Evolutionary conservation across 768 basidiomycete genomes (phyloP).

Genomic region (Fomitopsis pulvina): DNA sequence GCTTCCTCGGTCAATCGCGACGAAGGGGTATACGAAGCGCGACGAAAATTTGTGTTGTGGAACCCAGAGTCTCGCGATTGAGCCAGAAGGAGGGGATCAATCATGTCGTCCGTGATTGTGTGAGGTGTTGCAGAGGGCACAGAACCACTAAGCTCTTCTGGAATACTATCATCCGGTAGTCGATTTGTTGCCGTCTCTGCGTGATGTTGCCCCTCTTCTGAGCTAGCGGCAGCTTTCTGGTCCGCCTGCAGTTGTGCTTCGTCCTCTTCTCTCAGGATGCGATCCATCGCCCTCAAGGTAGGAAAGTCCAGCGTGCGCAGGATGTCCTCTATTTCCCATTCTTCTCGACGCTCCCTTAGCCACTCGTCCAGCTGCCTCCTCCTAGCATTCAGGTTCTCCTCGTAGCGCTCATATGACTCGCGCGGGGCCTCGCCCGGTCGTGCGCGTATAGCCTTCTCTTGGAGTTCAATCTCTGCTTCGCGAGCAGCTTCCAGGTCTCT

Average conservation of each 20-base stretch:
- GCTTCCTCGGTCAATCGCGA: too few relatives aligned
- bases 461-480: slow-evolving; percentile 10
- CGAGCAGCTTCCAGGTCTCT: slow-evolving; percentile 16
- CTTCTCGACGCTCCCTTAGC: slow-evolving; percentile 16
- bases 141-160: too few relatives aligned
- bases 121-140: too few relatives aligned
- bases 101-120: slow-evolving; percentile 13
- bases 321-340: slow-evolving; percentile 25
- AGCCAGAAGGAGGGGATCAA: slow-evolving; percentile 26
- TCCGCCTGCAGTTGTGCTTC: slow-evolving; percentile 9
- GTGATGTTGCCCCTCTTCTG: not conserved
- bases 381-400: slow-evolving; percentile 21
- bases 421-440: slow-evolving; percentile 13
- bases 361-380: slow-evolving; percentile 16
- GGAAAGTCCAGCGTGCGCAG: slow-evolving; percentile 23
- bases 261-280: slow-evolving; percentile 26
- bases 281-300: slow-evolving; percentile 30
- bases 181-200: not conserved
- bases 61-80: slow-evolving; percentile 13
- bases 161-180: not conserved
- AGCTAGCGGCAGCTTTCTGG: not conserved
- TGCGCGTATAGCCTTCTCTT: slow-evolving; percentile 16
- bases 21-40: too few relatives aligned
- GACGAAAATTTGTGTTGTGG: too few relatives aligned
- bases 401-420: slow-evolving; percentile 13